These are phyloP conservation scores for Phlebiopsis gigantea DNA, from an alignment of 768 basidiomycete genomes.

Conservation along the genomic window DNA sequence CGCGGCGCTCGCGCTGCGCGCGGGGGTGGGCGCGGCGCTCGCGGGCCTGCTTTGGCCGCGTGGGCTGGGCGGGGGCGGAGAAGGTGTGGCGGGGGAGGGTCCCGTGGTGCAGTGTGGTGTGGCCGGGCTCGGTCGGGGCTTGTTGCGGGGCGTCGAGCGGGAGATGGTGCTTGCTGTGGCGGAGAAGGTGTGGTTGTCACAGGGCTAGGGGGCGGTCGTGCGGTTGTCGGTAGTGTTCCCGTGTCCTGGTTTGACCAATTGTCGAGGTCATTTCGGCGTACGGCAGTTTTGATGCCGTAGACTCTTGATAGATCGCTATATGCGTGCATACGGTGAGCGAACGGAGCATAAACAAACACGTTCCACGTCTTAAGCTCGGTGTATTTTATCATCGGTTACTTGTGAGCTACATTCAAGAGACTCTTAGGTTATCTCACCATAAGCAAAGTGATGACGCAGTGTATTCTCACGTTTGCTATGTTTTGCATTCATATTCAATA, in stretches of 20 bases:
- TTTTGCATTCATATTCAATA: no score
- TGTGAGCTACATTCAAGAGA: no score
- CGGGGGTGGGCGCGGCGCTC: constrained; percentile 16
- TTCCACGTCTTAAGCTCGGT: no score
- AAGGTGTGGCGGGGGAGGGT: not conserved
- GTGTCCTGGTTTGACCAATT: not conserved
- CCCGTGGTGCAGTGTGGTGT: not conserved
- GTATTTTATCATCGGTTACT: not conserved
- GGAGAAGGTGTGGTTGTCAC: constrained; percentile 11
- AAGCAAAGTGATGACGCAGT: no score
- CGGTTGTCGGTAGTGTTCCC: not conserved
- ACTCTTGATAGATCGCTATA: not conserved
- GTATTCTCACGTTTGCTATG: no score
- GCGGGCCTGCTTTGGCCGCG: constrained; percentile 14
- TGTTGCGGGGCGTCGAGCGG: constrained; percentile 5
- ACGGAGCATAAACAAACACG: no score
- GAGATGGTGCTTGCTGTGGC: constrained; percentile 13
- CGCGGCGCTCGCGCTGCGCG: constrained; percentile 2
- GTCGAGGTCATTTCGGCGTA: not conserved
- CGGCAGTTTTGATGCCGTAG: not conserved
- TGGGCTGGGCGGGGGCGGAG: not conserved
- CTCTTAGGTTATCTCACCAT: no score
- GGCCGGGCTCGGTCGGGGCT: not conserved
- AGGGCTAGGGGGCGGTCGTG: not conserved
- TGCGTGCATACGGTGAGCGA: not conserved